A percentile compares a stretch with the other conserved stretches of the same genome.
Evolutionary conservation across 1,139 yeast species (phyloP).

Genomic region (Pneumocystis wakefieldiae): DNA sequence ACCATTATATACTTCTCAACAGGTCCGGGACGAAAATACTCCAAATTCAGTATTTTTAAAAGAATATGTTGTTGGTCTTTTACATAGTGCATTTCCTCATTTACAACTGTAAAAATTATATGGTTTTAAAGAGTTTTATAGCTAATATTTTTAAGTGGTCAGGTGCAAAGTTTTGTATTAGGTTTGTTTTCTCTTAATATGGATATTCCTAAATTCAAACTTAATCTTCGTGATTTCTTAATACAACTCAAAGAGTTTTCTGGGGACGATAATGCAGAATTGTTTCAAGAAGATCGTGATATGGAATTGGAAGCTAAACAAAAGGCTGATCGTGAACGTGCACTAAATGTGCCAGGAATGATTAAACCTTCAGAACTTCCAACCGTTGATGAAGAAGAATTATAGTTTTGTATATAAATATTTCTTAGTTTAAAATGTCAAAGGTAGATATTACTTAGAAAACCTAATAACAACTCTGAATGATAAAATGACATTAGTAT

Average conservation of each 20-base stretch:
- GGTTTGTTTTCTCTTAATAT: constrained; percentile 57
- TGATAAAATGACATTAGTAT: background rate
- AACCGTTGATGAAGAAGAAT: constrained; percentile 48
- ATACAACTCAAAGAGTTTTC: constrained; percentile 93
- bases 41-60: constrained; percentile 64
- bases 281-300: constrained; percentile 89
- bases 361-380: constrained; percentile 72
- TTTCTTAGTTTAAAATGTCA: background rate
- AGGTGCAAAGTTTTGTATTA: constrained; percentile 63
- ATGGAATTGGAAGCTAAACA: constrained; percentile 55
- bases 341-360: constrained; percentile 81
- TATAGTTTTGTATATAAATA: background rate
- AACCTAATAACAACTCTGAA: background rate
- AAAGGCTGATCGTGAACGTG: constrained; percentile 60
- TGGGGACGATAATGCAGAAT: constrained; percentile 70
- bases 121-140: background rate
- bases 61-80: constrained; percentile 68
- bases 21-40: constrained; percentile 73
- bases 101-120: constrained; percentile 35
- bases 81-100: constrained; percentile 80
- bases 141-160: constrained; percentile 30
- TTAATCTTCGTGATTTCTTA: constrained; percentile 82
- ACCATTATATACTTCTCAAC: constrained; percentile 53
- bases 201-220: constrained; percentile 64
- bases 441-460: background rate